Base-by-base conservation (phyloP, 192 early-diverging fungal species). In the Backusella tuberculispora region DNA sequence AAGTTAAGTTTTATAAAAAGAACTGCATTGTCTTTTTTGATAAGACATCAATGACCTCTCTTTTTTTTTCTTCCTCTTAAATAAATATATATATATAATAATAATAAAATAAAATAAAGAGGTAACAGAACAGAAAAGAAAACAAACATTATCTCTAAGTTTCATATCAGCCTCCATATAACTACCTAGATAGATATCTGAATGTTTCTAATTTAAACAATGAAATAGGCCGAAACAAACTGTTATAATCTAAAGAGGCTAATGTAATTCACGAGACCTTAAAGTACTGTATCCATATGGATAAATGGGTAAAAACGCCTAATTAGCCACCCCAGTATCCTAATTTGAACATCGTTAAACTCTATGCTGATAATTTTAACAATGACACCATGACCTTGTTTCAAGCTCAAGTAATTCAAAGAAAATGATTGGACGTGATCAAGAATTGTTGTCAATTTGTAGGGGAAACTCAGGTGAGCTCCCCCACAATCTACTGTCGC, bases 251-350 rank as follows among this genome's bases (percentile, higher is more conserved):
- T 26, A 56, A 56, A 56, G 21, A 21, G 10, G 50, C 17, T 56
- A 56, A 56, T 24, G 19, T 56, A 56, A 56, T 24, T 24, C 50
- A 56, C 50, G 21, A 56, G 50, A 56, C 50, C 21, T 56, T 26
- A 24, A 56, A 56, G 21, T 56, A 56, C 50, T 24, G 50, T 56
- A 56, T 24, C 50, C 50, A 24, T 8, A 56, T 56, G 50, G 50
- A 56, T 56, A 56, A 56, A 56, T 56, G 50, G 65, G 65, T 41
- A 66, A 66, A 21, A 21, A 41, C 37, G 12, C 7, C 41, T 66
- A 21, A 41, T 66, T 66, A 21, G 65, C 65, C 65, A 66, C 65
- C 50, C 6, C 50, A 15, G 13, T 53, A 21, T 53, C 13, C 50
- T 21, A 17, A 53, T 41, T 19, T 41, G 38, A 17, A 10, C 19